Evolutionary conservation across 1,284 basidiomycete species (phyloP).

Genomic region (Cutaneotrichosporon sp.): DNA sequence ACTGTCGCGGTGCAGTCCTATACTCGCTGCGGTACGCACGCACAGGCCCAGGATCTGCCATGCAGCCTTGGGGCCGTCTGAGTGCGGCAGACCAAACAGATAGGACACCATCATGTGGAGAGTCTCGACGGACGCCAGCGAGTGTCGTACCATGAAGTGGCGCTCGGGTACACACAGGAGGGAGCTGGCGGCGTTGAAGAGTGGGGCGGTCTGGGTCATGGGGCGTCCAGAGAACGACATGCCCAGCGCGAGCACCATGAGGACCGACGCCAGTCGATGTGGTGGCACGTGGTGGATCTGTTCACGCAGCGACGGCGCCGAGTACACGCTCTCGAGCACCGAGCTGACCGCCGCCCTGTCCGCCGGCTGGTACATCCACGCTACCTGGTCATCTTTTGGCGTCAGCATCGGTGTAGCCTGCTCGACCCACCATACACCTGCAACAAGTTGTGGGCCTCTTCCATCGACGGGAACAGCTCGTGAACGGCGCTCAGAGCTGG

Average conservation of each 20-base stretch:
- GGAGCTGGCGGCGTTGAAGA: conserved; percentile 17
- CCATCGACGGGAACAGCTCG: conserved; percentile 12
- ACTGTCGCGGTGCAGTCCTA: conserved; percentile 21
- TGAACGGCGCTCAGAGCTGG: conserved; percentile 5
- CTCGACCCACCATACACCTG: conserved; percentile 12
- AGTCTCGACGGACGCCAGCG: conserved; percentile 19
- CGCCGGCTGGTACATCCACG: conserved; percentile 27
- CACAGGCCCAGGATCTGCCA: conserved; percentile 23
- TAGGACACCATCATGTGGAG: conserved; percentile 25
- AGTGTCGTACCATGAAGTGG: conserved; percentile 21
- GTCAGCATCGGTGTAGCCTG: neutral
- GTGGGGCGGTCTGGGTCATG: conserved; percentile 9
- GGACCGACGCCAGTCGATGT: conserved; percentile 15
- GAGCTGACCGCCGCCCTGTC: conserved; percentile 6
- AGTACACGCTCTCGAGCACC: conserved; percentile 15
- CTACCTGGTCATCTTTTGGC: conserved; percentile 16
- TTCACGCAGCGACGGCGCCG: conserved; percentile 7
- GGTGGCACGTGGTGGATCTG: conserved; percentile 19
- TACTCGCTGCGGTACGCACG: conserved; percentile 14
- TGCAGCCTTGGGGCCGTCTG: conserved; percentile 16
- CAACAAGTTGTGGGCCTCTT: conserved; percentile 10
- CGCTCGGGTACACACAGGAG: conserved; percentile 17
- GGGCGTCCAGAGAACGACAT: conserved; percentile 11
- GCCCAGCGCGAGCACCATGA: conserved; percentile 17
- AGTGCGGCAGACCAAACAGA: conserved; percentile 17